Percentiles rank a stretch among this genome's conserved stretches.
phyloP scores from a whole-genome alignment of 176 grass and related monocot genomes.

The Carex cristatella region DNA sequence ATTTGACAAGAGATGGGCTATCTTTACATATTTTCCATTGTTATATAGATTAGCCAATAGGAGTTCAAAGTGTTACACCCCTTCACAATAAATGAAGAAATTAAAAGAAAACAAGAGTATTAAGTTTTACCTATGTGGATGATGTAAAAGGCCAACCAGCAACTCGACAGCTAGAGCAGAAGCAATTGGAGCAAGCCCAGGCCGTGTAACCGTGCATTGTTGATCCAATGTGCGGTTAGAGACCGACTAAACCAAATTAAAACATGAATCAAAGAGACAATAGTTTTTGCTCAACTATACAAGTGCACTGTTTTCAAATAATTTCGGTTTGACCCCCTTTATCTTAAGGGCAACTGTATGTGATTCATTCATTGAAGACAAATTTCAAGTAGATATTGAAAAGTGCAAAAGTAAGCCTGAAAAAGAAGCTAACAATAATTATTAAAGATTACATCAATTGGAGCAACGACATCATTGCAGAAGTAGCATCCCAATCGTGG shows the following conservation, averaged over 20 bases:
- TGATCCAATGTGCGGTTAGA: slow-evolving; percentile 92
- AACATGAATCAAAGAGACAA: not conserved
- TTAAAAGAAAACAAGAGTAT: not conserved
- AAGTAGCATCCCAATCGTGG: slow-evolving; percentile 94
- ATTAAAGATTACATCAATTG: slow-evolving; percentile 72
- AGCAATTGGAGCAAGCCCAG: slow-evolving; percentile 80
- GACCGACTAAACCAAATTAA: slow-evolving; percentile 45
- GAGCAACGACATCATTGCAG: slow-evolving; percentile 88
- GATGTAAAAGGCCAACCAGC: slow-evolving; percentile 69
- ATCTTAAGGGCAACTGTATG: not conserved
- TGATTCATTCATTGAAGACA: slow-evolving; percentile 1
- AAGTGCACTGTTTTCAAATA: not conserved
- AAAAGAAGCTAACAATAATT: not conserved
- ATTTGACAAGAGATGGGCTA: slow-evolving; percentile 3
- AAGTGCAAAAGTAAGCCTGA: not conserved
- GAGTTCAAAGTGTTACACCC: not conserved
- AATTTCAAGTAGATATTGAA: not conserved
- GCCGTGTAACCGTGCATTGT: slow-evolving; percentile 94
- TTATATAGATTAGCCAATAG: not conserved
- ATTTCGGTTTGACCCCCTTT: not conserved
- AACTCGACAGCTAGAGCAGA: slow-evolving; percentile 74
- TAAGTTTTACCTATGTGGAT: slow-evolving; percentile 66
- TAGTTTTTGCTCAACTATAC: not conserved
- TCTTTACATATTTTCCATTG: not conserved
- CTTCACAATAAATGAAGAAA: not conserved